These are phyloP conservation scores for Candida chauliodis DNA, from an alignment of 805 yeast genomes.

Conservation along the genomic window DNA sequence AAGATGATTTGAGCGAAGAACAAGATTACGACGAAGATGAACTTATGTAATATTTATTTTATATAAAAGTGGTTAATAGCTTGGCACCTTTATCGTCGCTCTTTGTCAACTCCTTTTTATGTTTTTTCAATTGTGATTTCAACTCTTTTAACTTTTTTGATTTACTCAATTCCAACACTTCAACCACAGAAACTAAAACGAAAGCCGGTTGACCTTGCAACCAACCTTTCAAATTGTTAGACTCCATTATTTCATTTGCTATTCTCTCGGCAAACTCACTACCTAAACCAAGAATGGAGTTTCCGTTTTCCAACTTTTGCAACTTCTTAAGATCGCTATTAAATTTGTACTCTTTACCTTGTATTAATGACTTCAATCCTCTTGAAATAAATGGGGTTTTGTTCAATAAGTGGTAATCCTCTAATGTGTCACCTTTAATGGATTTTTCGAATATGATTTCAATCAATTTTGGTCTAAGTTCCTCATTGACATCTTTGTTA, in stretches of 20 bases:
- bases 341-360: constrained; percentile 80
- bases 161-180: constrained; percentile 48
- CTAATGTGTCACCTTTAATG: constrained; percentile 62
- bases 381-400: constrained; percentile 70
- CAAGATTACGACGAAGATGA: constrained; percentile 13
- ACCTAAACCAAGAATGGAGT: constrained; percentile 48
- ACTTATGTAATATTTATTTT: constrained; percentile 3
- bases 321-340: constrained; percentile 46
- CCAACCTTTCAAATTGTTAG: constrained; percentile 54
- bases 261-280: constrained; percentile 55
- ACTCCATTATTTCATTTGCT: constrained; percentile 49
- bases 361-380: constrained; percentile 70
- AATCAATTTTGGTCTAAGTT: constrained; percentile 46
- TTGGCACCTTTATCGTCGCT: constrained; percentile 61
- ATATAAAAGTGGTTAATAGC: constrained; percentile 23
- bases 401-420: constrained; percentile 63
- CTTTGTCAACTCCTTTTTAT: constrained; percentile 41
- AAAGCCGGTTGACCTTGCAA: constrained; percentile 66
- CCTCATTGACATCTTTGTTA: constrained; percentile 34
- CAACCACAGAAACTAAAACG: constrained; percentile 76
- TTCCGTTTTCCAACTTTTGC: constrained; percentile 32
- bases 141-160: constrained; percentile 43
- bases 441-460: constrained; percentile 52
- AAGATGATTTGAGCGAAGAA: constrained; percentile 11
- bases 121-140: constrained; percentile 49